phyloP scores from a whole-genome alignment of 2,329 filamentous ascomycete genomes.

The Botrytis galanthina region DNA sequence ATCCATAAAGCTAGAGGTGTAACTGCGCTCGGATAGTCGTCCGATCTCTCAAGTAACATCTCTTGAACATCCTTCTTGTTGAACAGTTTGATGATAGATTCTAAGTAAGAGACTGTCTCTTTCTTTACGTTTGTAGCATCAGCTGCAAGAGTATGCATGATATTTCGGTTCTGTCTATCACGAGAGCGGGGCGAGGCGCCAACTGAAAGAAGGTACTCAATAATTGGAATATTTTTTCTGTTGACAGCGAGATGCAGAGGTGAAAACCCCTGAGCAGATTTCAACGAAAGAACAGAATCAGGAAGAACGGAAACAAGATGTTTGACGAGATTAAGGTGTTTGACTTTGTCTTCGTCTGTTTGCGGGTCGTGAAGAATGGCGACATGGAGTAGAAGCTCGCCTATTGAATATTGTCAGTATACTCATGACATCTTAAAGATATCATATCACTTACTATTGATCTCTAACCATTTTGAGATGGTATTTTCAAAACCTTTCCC shows the following conservation, averaged over 20 bases:
- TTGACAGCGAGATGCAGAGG: slow-evolving; percentile 67
- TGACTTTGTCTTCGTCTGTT: slow-evolving; percentile 28
- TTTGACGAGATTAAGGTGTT: slow-evolving; percentile 56
- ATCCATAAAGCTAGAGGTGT: slow-evolving; percentile 66
- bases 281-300: slow-evolving; percentile 56
- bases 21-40: slow-evolving; percentile 49
- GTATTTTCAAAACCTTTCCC: slow-evolving; percentile 62
- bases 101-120: slow-evolving; percentile 39
- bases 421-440: not conserved
- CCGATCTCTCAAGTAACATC: slow-evolving; percentile 59
- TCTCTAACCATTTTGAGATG: slow-evolving; percentile 60
- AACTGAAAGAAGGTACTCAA: slow-evolving; percentile 60
- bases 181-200: slow-evolving; percentile 69
- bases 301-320: slow-evolving; percentile 65
- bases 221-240: slow-evolving; percentile 51
- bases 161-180: slow-evolving; percentile 61
- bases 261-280: slow-evolving; percentile 57
- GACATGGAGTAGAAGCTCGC: slow-evolving; percentile 64
- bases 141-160: slow-evolving; percentile 59
- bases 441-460: slow-evolving; percentile 50
- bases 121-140: slow-evolving; percentile 4
- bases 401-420: slow-evolving; percentile 40
- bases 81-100: slow-evolving; percentile 55
- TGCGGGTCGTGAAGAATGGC: slow-evolving; percentile 50
- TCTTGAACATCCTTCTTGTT: slow-evolving; percentile 54